phyloP scores from a whole-genome alignment of 345 rosid genomes.

The Punica granatum region DNA sequence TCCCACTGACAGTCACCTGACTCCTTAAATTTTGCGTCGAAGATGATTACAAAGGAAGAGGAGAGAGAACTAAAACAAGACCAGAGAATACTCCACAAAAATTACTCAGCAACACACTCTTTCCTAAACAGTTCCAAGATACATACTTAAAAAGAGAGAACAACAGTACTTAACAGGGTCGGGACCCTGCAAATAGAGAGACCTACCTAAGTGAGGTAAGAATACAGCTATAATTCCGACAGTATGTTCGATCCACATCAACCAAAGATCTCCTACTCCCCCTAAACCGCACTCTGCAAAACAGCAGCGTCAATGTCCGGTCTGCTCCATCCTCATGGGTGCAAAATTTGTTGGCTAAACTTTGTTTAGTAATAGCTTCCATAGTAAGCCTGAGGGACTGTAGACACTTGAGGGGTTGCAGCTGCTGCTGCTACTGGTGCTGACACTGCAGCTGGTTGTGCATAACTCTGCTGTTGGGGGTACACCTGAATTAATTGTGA shows the following conservation, averaged over 20 bases:
- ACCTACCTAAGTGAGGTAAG: background rate
- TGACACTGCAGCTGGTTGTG: constrained; percentile 5
- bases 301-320: background rate
- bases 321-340: background rate
- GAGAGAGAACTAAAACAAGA: too few species aligned
- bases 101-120: too few species aligned
- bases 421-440: constrained; percentile 2
- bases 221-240: background rate
- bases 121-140: too few species aligned
- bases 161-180: background rate
- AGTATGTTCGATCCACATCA: background rate
- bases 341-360: background rate
- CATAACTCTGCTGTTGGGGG: constrained; percentile 16
- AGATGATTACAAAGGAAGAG: too few species aligned
- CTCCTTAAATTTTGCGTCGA: too few species aligned
- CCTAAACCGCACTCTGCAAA: background rate
- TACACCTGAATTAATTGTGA: background rate
- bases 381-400: constrained; percentile 17
- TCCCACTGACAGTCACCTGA: too few species aligned
- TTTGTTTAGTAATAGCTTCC: constrained; percentile 15
- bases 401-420: constrained; percentile 12
- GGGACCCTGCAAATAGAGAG: background rate
- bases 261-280: background rate
- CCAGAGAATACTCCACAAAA: too few species aligned
- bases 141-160: too few species aligned